A percentile compares a stretch with the other conserved stretches of the same genome.
These are phyloP conservation scores for Dendrostoma leiphaemia DNA, from an alignment of 2,329 filamentous ascomycete species.

Conservation along the genomic window DNA sequence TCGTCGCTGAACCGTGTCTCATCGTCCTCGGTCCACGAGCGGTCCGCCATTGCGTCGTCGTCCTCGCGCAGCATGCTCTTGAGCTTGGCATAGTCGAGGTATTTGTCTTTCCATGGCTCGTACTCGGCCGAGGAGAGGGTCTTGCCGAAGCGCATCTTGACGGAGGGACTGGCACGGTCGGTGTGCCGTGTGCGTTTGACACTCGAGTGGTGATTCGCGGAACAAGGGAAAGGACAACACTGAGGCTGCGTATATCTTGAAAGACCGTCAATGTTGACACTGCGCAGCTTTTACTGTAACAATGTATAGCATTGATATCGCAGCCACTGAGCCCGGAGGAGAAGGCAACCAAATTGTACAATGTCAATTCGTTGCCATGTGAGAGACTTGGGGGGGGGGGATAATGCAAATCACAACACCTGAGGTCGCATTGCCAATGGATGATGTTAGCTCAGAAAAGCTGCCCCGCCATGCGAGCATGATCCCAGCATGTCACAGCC, in stretches of 20 bases:
- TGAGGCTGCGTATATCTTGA: background rate
- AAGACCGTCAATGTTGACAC: background rate
- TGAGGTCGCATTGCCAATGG: background rate
- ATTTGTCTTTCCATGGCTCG: constrained; percentile 85
- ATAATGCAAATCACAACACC: background rate
- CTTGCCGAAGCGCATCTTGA: constrained; percentile 85
- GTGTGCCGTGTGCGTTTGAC: background rate
- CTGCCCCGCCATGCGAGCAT: background rate
- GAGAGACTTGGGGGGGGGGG: too few species aligned
- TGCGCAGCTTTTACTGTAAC: background rate
- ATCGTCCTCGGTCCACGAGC: constrained; percentile 87
- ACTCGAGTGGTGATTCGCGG: background rate
- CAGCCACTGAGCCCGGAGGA: background rate
- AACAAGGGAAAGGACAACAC: background rate
- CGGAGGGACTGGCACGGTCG: background rate
- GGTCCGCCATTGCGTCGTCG: constrained; percentile 55
- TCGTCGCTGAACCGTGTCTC: constrained; percentile 94
- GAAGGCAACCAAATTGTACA: too few species aligned
- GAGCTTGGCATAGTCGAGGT: constrained; percentile 94
- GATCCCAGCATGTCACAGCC: background rate
- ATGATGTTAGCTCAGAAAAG: background rate
- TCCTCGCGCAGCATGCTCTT: constrained; percentile 86
- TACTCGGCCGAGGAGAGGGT: constrained; percentile 80
- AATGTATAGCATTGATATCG: background rate
- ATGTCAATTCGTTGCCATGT: too few species aligned